Percentiles rank a stretch among this genome's conserved stretches.
These are phyloP conservation scores for Sporothrix protearum DNA, from an alignment of 2,329 filamentous ascomycete species.

Conservation along the genomic window DNA sequence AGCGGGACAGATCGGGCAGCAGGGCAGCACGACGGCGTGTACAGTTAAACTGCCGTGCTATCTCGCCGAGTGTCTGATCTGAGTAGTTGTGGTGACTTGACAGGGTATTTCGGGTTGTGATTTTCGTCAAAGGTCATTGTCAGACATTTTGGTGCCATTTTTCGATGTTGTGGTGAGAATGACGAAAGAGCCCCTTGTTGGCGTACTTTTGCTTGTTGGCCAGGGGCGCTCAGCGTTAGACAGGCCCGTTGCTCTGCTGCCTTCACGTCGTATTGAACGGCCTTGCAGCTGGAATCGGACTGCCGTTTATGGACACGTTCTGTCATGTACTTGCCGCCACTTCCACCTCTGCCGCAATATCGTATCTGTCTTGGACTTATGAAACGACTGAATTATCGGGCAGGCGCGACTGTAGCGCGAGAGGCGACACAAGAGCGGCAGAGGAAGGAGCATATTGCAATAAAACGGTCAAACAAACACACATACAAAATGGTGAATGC, in stretches of 20 bases:
- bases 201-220: background rate
- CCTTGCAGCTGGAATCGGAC: background rate
- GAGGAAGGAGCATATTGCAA: background rate
- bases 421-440: background rate
- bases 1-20: background rate
- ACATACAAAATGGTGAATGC: background rate
- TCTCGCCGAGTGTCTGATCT: background rate
- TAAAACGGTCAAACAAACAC: background rate
- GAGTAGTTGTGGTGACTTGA: background rate
- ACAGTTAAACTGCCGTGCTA: too few relatives aligned
- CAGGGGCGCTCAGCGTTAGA: background rate
- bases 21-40: too few relatives aligned
- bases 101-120: background rate
- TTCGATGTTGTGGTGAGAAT: background rate
- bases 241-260: background rate
- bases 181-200: background rate
- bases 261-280: background rate
- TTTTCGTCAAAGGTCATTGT: background rate
- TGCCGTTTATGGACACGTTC: slow-evolving; percentile 1
- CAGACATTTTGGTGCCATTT: slow-evolving; percentile 3
- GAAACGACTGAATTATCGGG: background rate
- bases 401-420: background rate
- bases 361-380: background rate
- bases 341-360: background rate
- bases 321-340: background rate